Base-by-base conservation (phyloP, 1,284 basidiomycete genomes). In the Ustilago hordei region DNA sequence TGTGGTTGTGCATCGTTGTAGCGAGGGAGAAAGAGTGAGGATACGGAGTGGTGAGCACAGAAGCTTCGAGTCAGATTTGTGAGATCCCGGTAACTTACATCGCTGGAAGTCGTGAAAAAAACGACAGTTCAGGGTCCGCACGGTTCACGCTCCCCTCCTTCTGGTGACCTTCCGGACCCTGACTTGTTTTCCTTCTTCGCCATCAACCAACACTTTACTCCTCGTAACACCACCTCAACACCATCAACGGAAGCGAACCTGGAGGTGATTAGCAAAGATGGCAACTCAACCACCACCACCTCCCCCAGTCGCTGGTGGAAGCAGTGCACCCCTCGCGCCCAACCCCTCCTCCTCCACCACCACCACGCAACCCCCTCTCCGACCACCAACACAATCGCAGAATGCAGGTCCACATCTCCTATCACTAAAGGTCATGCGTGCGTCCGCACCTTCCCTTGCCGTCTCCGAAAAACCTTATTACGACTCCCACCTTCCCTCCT, bases 361-460 rank as follows among this genome's bases (percentile, higher is more conserved):
- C 57, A 13, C 48, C 63, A 31, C 32, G 31, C 17, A 57, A 39
- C n/a, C 52, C 23, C 52, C 15, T 11, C 57, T 31, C 15, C 38
- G 36, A 19, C 59, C 31, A 13, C 35, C 35, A 28, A 28, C 23
- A 28, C 23, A 28, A 28, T 28, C 62, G 9, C 60, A 66, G 38
- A 54, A 68, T 35, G 55, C 57, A 3, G 70, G 70, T 8, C 75
- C 75, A 17, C 80, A 81, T 31, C 52, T 73, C 12, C 72, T 81
- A 32, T 80, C 78, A 50, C 80, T 81, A 67, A 81, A 81, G 60
- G 80, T 81, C 3, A 81, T 81, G 80, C 72, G 80, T 38, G 75
- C 75, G 17, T 80, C 78, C 0, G 68, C 73, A 1, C 80, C 80
- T 0, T 57, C 73, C 5, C 64, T 81, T 0, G 69, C 72, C 8